Percentiles rank a stretch among this genome's conserved stretches.
Conservation (phyloP, 116 monocot species). For the Cymodocea nodosa region DNA sequence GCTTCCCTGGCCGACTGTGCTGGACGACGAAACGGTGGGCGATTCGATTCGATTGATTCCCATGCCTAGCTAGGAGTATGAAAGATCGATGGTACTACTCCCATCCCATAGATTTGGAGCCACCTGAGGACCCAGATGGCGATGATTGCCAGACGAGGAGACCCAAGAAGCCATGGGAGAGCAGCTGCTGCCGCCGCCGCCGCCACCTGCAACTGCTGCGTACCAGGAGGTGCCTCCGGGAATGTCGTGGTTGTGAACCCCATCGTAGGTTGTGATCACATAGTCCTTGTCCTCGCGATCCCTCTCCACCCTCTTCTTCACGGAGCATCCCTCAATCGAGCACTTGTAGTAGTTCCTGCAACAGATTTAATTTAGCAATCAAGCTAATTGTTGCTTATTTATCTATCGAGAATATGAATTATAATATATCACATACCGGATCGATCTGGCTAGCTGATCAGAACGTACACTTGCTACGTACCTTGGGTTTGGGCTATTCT, state of each 20-base stretch:
- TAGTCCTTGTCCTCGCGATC: conserved; percentile 17
- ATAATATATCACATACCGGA: too few species aligned
- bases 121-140: neutral
- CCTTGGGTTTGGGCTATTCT: conserved; percentile 30
- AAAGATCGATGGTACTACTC: neutral
- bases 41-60: too few species aligned
- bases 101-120: neutral
- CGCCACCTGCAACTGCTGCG: neutral
- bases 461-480: neutral
- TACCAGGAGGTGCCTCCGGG: conserved; percentile 2
- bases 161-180: neutral
- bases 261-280: conserved; percentile 28
- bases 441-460: too few species aligned
- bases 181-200: neutral
- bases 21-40: too few species aligned
- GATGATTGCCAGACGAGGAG: neutral
- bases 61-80: neutral
- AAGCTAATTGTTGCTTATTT: too few species aligned
- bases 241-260: conserved; percentile 20
- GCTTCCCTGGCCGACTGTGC: too few species aligned
- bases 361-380: too few species aligned
- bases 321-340: conserved; percentile 8
- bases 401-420: too few species aligned
- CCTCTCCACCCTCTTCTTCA: conserved; percentile 33
- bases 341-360: conserved; percentile 28